phyloP scores from a whole-genome alignment of 2,329 filamentous ascomycete species.

The Alternaria ventricosa region DNA sequence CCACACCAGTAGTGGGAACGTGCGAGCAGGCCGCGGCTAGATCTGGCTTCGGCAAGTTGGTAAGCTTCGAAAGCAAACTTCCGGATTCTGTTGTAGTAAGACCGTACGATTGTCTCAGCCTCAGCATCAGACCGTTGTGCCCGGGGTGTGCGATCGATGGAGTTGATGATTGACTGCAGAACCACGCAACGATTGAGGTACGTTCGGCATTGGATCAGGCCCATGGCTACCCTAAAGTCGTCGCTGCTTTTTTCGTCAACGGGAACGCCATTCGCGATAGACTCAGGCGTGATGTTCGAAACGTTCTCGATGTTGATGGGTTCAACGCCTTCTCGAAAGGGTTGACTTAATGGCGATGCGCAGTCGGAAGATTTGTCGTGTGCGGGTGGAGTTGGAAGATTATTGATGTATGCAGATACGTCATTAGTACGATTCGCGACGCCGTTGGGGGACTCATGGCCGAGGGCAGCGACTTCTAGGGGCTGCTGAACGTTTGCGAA shows the following conservation, averaged over 20 bases:
- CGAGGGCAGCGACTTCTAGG: background rate
- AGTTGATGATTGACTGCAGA: constrained; percentile 5
- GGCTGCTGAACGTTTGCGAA: background rate
- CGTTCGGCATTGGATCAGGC: constrained; percentile 8
- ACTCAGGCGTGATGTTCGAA: background rate
- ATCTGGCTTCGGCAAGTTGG: constrained; percentile 10
- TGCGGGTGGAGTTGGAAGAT: background rate
- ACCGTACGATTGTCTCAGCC: background rate
- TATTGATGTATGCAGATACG: background rate
- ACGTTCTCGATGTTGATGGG: background rate
- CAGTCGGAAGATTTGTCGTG: background rate
- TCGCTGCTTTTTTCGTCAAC: background rate
- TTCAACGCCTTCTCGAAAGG: background rate
- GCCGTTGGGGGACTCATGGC: background rate
- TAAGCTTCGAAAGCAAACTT: constrained; percentile 11
- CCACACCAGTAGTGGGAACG: constrained; percentile 30
- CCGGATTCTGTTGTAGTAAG: constrained; percentile 6
- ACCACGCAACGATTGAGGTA: constrained; percentile 23
- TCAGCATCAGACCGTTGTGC: background rate
- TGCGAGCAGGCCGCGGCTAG: constrained; percentile 18
- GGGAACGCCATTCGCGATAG: background rate
- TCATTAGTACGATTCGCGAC: background rate
- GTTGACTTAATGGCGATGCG: background rate
- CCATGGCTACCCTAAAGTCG: background rate
- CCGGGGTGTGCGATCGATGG: constrained; percentile 2